Conservation (phyloP, 2,329 filamentous ascomycete genomes). For the Aspergillus sergii region DNA sequence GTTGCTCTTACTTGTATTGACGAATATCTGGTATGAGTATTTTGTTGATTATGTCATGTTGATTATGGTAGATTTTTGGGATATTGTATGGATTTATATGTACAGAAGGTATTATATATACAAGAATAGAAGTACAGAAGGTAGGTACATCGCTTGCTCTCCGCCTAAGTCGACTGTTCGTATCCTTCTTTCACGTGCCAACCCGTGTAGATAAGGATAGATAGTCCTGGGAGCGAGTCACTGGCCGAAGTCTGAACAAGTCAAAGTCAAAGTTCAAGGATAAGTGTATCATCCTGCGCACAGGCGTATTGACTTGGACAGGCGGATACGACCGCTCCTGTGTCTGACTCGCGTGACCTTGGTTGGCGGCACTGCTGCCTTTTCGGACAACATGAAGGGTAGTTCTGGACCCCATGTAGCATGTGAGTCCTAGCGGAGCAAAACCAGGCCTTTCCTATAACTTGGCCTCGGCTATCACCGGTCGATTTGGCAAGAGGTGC, state of each 20-base stretch:
- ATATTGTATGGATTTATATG: not conserved
- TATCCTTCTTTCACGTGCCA: not conserved
- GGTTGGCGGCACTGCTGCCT: not conserved
- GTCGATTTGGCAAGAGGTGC: not conserved
- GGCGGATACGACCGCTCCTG: not conserved
- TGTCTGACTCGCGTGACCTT: not conserved
- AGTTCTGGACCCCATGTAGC: not conserved
- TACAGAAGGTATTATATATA: not conserved
- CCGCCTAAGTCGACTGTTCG: not conserved
- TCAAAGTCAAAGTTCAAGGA: not conserved
- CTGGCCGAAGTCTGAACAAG: not conserved
- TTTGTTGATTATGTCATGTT: not conserved
- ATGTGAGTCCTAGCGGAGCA: not conserved
- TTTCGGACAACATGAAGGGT: not conserved
- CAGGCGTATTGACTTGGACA: not conserved
- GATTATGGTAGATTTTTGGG: not conserved
- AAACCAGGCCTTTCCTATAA: not conserved
- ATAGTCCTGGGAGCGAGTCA: not conserved
- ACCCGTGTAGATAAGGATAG: not conserved
- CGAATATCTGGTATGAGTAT: no score
- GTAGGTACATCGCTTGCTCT: not conserved
- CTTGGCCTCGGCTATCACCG: not conserved
- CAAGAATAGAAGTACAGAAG: not conserved
- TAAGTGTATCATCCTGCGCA: not conserved
- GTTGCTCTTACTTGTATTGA: no score